Percentiles rank a stretch among this genome's conserved stretches.
phyloP scores from a whole-genome alignment of 169 alveolate genomes.

The Babesia sp. region DNA sequence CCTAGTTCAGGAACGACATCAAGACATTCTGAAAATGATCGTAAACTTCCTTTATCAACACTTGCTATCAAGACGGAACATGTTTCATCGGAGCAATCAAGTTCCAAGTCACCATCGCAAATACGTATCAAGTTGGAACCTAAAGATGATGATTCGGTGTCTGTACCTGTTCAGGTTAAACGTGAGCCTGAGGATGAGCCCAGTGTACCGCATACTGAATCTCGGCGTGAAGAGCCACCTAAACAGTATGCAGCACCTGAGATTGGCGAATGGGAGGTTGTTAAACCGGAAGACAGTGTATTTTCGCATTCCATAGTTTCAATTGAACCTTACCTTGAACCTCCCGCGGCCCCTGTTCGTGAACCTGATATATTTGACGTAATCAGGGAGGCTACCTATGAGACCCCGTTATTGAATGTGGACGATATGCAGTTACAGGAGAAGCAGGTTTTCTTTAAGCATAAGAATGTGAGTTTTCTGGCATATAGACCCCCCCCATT shows the following conservation, averaged over 20 bases:
- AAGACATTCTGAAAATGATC: not conserved
- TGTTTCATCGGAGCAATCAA: not conserved
- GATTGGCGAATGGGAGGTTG: conserved; percentile 65
- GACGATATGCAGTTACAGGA: conserved; percentile 45
- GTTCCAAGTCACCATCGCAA: conserved; percentile 11
- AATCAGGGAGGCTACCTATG: conserved; percentile 30
- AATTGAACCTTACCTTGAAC: conserved; percentile 28
- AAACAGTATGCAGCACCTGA: conserved; percentile 22
- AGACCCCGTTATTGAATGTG: conserved; percentile 29
- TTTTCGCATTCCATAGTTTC: conserved; percentile 53
- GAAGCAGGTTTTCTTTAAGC: conserved; percentile 16
- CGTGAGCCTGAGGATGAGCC: conserved; percentile 24
- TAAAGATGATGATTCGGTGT: not conserved
- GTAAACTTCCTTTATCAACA: not conserved
- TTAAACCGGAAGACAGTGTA: conserved; percentile 60
- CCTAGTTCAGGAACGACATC: not conserved
- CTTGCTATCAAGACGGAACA: conserved; percentile 1
- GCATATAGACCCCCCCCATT: not conserved
- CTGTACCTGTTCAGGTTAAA: not conserved
- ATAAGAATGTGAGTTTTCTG: not conserved
- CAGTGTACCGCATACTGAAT: not conserved
- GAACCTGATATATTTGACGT: conserved; percentile 33
- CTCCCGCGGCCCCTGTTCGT: not conserved
- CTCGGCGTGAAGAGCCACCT: not conserved
- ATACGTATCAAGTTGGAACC: conserved; percentile 21